Base-by-base conservation (phyloP, 371 early-diverging fungal genomes). In the Fennellomyces sp. region DNA sequence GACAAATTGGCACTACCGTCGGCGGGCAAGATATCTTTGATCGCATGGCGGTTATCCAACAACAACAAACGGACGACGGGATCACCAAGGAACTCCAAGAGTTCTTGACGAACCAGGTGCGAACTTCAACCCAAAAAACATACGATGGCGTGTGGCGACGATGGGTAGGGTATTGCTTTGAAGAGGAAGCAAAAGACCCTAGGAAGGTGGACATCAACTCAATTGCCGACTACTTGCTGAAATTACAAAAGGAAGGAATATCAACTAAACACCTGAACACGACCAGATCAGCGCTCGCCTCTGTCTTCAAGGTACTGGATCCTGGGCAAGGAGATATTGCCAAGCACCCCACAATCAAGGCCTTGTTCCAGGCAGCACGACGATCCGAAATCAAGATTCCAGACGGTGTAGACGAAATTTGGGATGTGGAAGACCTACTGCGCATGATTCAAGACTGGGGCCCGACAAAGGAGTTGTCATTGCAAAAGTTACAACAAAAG, bases 401-500 rank as follows among this genome's bases (percentile, higher is more conserved):
- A 33, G 13, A 33, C 35, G 6, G 8, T 13, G 35, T 13, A 33
- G 35, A 33, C 13, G 35, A 33, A 33, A 33, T 33, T 13, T 33
- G 35, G 35, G 35, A 33, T 33, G 35, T 33, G 35, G 35, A 33
- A 8, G 35, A 8, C 13, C 13, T 33, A 13, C 13, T 33, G 35
- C 6, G 13, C 8, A 17, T 2, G 19, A 13, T 41, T n/a, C 35
- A 33, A 13, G 6, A 6, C 8, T 33, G 35, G 35, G 35, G 35
- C 6, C 35, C 35, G 8, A 8, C 35, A 33, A 33, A 13, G 8
- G 13, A 33, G 35, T 33, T 33, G 35, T 33, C 35, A 33, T 13
- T 33, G 35, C 8, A 8, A 33, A 33, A 33, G 13, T 33, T n/a
- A 10, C 70, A 70, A 64, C 45, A 54, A 19, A 70, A 66, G 26